Evolutionary conservation across 768 basidiomycete genomes (phyloP).

Genomic region (Baorangia bicolor): DNA sequence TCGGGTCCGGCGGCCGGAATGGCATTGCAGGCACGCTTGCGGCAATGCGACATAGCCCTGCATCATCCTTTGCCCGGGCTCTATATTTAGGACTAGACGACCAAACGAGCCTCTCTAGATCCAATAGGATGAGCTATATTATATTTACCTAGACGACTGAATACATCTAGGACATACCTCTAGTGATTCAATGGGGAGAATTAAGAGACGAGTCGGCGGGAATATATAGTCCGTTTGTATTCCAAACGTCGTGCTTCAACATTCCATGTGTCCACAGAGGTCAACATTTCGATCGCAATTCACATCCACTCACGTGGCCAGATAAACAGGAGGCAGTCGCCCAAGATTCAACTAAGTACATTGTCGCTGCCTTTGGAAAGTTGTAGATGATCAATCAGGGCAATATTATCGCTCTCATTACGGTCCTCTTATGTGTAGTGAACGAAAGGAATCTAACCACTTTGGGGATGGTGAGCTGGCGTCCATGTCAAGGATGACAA

Average conservation of each 20-base stretch:
- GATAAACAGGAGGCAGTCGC: neutral
- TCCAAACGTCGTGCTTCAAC: neutral
- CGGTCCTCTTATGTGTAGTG: neutral
- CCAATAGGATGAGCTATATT: too few relatives aligned
- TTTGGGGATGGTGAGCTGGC: neutral
- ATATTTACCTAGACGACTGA: too few relatives aligned
- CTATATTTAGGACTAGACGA: too few relatives aligned
- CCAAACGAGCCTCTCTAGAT: too few relatives aligned
- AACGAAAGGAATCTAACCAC: conserved; percentile 3
- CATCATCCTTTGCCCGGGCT: too few relatives aligned
- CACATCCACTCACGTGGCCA: neutral
- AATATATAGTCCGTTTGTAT: too few relatives aligned
- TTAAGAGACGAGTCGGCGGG: neutral
- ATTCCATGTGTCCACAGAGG: too few relatives aligned
- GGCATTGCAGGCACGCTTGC: too few relatives aligned
- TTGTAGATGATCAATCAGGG: neutral
- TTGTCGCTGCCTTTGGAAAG: neutral
- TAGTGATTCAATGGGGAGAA: neutral
- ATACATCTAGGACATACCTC: neutral
- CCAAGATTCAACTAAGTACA: too few relatives aligned
- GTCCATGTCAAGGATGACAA: neutral
- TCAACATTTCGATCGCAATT: neutral
- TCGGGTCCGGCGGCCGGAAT: too few relatives aligned
- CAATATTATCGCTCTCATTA: neutral
- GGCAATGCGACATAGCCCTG: too few relatives aligned